Percentiles rank a stretch among this genome's conserved stretches.
Evolutionary conservation across 768 basidiomycete species (phyloP).

Genomic region (Suillus decipiens): DNA sequence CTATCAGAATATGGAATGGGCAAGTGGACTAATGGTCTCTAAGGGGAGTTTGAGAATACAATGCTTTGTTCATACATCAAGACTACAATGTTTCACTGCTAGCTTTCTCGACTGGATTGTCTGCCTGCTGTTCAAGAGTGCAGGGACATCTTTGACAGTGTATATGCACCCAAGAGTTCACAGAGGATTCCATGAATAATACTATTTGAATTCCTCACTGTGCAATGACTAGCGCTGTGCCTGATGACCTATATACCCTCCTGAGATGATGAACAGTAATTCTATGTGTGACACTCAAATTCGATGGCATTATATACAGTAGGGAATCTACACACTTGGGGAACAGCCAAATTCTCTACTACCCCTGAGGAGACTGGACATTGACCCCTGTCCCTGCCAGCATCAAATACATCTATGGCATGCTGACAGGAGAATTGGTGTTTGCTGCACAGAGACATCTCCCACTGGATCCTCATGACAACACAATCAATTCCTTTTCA

Average conservation of each 20-base stretch:
- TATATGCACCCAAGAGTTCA: neutral
- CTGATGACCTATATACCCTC: neutral
- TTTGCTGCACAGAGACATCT: neutral
- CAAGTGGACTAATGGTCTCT: neutral
- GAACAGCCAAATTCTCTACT: neutral
- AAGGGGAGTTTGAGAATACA: constrained; percentile 15
- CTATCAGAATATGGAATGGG: constrained; percentile 13
- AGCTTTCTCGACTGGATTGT: constrained; percentile 13
- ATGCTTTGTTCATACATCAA: constrained; percentile 18
- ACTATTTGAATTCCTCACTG: neutral
- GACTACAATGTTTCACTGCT: constrained; percentile 15
- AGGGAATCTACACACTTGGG: neutral
- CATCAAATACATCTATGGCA: neutral
- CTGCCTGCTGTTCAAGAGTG: constrained; percentile 12
- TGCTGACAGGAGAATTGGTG: neutral
- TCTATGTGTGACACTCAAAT: neutral
- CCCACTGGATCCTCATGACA: neutral
- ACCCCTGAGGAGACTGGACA: neutral
- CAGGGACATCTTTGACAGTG: constrained; percentile 9
- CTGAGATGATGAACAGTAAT: neutral
- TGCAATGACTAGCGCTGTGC: neutral
- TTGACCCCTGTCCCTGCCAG: neutral
- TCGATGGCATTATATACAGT: neutral
- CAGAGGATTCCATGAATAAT: neutral
- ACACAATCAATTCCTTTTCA: no score